Base-by-base conservation (phyloP, 768 basidiomycete genomes). In the Strobilomyces dryophilus region DNA sequence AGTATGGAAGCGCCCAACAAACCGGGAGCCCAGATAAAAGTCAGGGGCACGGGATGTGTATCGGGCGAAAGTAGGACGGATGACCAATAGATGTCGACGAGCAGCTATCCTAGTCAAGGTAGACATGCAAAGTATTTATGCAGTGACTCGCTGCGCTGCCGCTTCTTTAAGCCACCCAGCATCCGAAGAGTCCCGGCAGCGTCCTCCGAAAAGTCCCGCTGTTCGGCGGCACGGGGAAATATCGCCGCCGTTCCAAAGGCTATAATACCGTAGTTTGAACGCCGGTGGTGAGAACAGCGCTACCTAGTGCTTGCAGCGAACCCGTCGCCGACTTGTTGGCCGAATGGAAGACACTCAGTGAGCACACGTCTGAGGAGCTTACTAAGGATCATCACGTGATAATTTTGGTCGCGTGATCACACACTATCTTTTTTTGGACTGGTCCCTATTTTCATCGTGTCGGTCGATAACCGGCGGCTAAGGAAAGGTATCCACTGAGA, bases 181-280 rank as follows among this genome's bases (percentile, higher is more conserved):
- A 20, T 53, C 68, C 68, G 68, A 58, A 47, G 41, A 34, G 20
- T 55, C 53, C 68, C 68, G 68, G 68, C n/a, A 26, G 20, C 29
- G 8, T 17, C 47, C 7, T 61, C 63, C 63, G 63, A 47, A 20
- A 58, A 47, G 64, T 26, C 50, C 63, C 63, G 63, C 42, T 49
- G 3, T 17, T 21, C n/a, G 36, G 35, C 26, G 3, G n/a, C 15
- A 12, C 47, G 44, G 31, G 1, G 26, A 9, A 52, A n/a, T 18
- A 49, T 49, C 8, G 4, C 45, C 47, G 34, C 43, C 17, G 11
- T 14, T 20, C 29, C 11, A 10, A 2, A 24, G 3, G 52, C 57
- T 29, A 35, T 54, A 47, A 8, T 17, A 32, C 29, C 24, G 29
- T 6, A 29, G 29, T 29, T 29, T 1, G 32, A 14, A 18, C 36